Conservation (phyloP, 2,329 filamentous ascomycete genomes). For the Aphanocladium album region DNA sequence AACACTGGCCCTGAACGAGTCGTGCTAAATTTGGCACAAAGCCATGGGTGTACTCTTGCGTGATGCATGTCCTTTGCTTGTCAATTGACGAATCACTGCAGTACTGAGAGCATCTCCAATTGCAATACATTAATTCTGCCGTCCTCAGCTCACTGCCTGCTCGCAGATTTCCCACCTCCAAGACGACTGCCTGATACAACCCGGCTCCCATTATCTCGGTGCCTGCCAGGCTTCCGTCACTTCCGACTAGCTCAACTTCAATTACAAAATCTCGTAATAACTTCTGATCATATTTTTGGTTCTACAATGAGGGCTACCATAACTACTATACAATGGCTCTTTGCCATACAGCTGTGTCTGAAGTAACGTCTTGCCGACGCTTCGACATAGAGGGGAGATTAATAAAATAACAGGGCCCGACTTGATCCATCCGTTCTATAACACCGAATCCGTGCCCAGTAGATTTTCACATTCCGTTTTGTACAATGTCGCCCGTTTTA, state of each 20-base stretch:
- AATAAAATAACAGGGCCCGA: constrained; percentile 20
- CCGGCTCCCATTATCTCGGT: background rate
- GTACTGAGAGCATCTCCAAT: too few relatives aligned
- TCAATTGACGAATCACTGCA: too few relatives aligned
- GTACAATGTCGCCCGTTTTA: constrained; percentile 9
- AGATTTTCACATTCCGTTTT: constrained; percentile 16
- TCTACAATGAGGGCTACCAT: constrained; percentile 25
- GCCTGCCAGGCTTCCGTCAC: background rate
- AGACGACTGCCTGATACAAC: background rate
- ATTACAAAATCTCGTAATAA: background rate
- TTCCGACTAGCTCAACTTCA: background rate
- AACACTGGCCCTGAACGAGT: background rate
- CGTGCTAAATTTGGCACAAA: background rate
- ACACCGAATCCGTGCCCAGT: constrained; percentile 13
- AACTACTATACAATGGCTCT: constrained; percentile 28
- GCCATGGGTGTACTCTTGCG: background rate
- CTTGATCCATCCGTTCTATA: constrained; percentile 24
- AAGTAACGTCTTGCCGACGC: background rate
- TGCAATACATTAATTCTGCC: too few relatives aligned
- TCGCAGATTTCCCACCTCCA: background rate
- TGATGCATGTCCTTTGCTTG: too few relatives aligned
- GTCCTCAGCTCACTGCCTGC: background rate
- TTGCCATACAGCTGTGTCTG: constrained; percentile 6
- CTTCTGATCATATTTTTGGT: constrained; percentile 23
- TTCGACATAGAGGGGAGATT: constrained; percentile 14